Base-by-base conservation (phyloP, 2,329 filamentous ascomycete species). In the Penicillium sp. region DNA sequence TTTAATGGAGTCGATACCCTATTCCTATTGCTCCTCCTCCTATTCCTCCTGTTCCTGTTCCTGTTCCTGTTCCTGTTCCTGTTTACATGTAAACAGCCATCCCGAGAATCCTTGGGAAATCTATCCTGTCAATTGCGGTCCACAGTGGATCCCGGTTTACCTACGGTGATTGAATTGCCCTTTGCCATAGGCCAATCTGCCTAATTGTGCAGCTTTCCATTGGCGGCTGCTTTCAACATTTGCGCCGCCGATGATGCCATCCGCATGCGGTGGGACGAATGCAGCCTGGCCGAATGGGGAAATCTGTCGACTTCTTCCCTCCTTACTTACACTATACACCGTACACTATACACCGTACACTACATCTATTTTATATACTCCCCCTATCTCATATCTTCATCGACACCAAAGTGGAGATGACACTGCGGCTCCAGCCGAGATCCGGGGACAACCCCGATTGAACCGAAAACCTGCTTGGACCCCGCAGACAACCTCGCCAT, bases 151-250 rank as follows among this genome's bases (percentile, higher is more conserved):
- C 26, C 7, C 26, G 7, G 26, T 27, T n/a, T n/a, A n/a, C n/a
- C n/a, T n/a, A n/a, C n/a, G n/a, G n/a, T n/a, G n/a, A n/a, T n/a
- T n/a, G n/a, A n/a, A n/a, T n/a, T n/a, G n/a, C n/a, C n/a, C n/a
- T n/a, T n/a, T n/a, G n/a, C n/a, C n/a, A n/a, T n/a, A n/a, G n/a
- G n/a, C n/a, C n/a, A n/a, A n/a, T n/a, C n/a, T n/a, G n/a, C n/a
- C n/a, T n/a, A n/a, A n/a, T 26, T 21, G 7, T 13, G 30, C 32
- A 34, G 27, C 27, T 24, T 36, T n/a, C 27, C 17, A 57, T 58
- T 58, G 57, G 55, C 40, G 51, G 52, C 8, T 6, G n/a, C 45
- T 58, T 33, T 12, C 54, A 44, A 51, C 58, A 61, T 61, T 44
- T 18, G 10, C 24, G 15, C 36, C 18, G 5, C 3, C 33, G 26